Base-by-base conservation (phyloP, 2,329 filamentous ascomycete genomes). In the Paracoccidioides lutzii region DNA sequence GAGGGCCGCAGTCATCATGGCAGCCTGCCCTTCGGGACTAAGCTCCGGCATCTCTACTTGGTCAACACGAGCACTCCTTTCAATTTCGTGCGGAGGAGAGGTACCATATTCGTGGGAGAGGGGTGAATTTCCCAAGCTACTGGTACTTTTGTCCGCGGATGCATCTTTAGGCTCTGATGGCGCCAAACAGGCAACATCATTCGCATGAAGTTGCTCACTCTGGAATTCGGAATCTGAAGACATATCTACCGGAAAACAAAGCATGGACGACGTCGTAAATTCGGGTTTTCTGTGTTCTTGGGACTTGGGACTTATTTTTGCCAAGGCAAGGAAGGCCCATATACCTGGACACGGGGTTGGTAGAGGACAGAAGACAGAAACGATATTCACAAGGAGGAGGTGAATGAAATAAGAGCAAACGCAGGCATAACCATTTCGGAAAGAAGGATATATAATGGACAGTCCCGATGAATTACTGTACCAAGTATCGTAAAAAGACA, bases 1-100 rank as follows among this genome's bases (percentile, higher is more conserved):
- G 12, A 76, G 61, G 1, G 73, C 71, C 12, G 71, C 65, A 14
- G 73, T 73, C 68, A 76, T 70, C 46, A 74, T 63, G 40, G 69
- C 68, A 40, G 68, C 64, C 61, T 74, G 71, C 4, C 64, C 66
- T 40, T 71, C 68, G 4, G 64, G 60, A 56, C 72, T 67, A 3
- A 67, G 57, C 49, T 67, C 66, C 3, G 58, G 58, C 9, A 61
- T 57, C 37, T 54, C 57, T 30, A 37, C 49, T 12, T 43, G 49
- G 14, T 58, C 59, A 48, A 55, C 49, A 22, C 56, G 56, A 53
- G 44, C 48, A 38, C 54, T 54, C n/a, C 52, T 48, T 7, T 55
- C 43, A 44, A 53, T 54, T 43, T 42, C 55, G 8, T 53, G 41
- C 35, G 44, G 32, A 35, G 32, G 51, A 7, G 41, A 44, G 2